Percentiles rank a stretch among this genome's conserved stretches.
Conservation (phyloP, 768 basidiomycete species). For the Thelephora aurantiotincta region DNA sequence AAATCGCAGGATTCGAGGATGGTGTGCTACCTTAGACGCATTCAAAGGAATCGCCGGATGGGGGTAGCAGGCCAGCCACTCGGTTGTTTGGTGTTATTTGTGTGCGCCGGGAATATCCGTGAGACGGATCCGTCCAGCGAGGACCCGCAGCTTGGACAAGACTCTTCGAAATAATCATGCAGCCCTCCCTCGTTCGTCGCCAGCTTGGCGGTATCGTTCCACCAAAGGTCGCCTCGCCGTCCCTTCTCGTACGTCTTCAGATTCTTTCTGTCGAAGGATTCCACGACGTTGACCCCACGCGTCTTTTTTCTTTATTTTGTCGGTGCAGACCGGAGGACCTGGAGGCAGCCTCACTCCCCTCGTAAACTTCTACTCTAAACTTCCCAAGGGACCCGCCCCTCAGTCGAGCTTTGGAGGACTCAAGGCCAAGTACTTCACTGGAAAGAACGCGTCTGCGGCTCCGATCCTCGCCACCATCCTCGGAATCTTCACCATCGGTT, state of each 20-base stretch:
- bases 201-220: conserved; percentile 78
- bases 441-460: conserved; percentile 69
- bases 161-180: conserved; percentile 32
- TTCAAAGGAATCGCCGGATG: no score
- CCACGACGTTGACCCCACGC: neutral
- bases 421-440: conserved; percentile 72
- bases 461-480: conserved; percentile 52
- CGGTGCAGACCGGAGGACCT: conserved; percentile 57
- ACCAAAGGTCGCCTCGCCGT: conserved; percentile 89
- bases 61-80: no score
- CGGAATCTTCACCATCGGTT: conserved; percentile 62
- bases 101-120: no score
- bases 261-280: neutral
- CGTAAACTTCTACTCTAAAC: conserved; percentile 92
- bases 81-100: no score
- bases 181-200: conserved; percentile 72
- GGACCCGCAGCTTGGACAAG: no score
- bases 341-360: conserved; percentile 72
- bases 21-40: no score
- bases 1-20: no score
- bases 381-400: conserved; percentile 78
- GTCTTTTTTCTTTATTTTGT: neutral
- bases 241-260: conserved; percentile 56
- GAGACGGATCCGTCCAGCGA: no score
- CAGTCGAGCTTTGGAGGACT: conserved; percentile 45